Conservation (phyloP, 768 basidiomycete genomes). For the Basidioascus undulatus region DNA sequence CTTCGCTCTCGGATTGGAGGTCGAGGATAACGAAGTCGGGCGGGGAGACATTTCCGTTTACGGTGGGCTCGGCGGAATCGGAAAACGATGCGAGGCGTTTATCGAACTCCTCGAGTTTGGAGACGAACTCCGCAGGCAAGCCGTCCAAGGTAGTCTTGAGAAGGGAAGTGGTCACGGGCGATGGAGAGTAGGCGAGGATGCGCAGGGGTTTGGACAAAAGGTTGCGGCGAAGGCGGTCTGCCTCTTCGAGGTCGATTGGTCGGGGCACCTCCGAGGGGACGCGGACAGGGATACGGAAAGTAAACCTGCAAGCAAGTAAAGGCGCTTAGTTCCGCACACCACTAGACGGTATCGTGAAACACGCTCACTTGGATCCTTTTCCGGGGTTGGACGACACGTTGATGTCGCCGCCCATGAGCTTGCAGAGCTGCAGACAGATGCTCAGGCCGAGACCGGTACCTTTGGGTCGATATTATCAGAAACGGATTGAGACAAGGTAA, state of each 20-base stretch:
- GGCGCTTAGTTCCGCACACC: no score
- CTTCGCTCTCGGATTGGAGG: slow-evolving; percentile 34
- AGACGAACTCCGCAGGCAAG: slow-evolving; percentile 26
- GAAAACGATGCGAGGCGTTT: no score
- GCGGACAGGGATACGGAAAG: slow-evolving; percentile 48
- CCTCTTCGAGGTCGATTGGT: slow-evolving; percentile 16
- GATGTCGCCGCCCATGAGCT: slow-evolving; percentile 50
- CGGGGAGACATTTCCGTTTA: slow-evolving; percentile 17
- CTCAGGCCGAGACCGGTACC: slow-evolving; percentile 43
- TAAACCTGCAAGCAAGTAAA: no score
- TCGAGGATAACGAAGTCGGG: slow-evolving; percentile 46
- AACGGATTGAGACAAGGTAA: no score
- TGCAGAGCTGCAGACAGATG: slow-evolving; percentile 48
- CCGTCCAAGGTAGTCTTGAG: slow-evolving; percentile 33
- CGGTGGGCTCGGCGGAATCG: no score
- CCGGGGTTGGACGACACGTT: slow-evolving; percentile 41
- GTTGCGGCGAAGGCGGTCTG: slow-evolving; percentile 25
- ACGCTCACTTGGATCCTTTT: slow-evolving; percentile 38
- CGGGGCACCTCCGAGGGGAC: slow-evolving; percentile 16
- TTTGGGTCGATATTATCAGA: no score
- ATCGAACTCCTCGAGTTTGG: slow-evolving; percentile 27
- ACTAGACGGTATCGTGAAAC: no score
- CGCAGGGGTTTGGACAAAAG: slow-evolving; percentile 27
- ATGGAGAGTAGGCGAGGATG: slow-evolving; percentile 35
- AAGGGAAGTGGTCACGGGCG: slow-evolving; percentile 32